A percentile compares a stretch with the other conserved stretches of the same genome.
Conservation (phyloP, 495 filamentous ascomycete genomes). For the Pseudevernia furfuracea region DNA sequence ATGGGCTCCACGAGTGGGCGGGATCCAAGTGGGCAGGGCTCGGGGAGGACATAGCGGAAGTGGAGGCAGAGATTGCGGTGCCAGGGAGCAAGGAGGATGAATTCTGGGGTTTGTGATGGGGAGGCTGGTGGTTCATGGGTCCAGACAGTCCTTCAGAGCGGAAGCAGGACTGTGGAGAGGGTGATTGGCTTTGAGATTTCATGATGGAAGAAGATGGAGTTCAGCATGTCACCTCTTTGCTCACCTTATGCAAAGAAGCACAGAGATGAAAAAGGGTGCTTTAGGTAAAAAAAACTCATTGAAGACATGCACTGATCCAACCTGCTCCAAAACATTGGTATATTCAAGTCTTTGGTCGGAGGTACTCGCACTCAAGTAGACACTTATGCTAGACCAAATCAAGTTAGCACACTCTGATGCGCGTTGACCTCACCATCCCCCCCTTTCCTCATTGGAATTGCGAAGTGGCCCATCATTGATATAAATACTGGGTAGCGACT, state of each 20-base stretch:
- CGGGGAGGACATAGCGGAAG: not conserved
- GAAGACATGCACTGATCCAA: no score
- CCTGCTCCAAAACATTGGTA: no score
- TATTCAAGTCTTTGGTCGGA: not conserved
- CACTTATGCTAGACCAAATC: not conserved
- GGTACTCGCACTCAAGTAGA: not conserved
- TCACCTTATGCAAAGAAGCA: not conserved
- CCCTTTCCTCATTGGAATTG: not conserved
- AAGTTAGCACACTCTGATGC: not conserved
- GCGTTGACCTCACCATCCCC: not conserved
- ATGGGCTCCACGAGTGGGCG: not conserved
- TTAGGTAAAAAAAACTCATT: not conserved
- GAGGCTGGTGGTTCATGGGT: not conserved
- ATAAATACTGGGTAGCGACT: not conserved
- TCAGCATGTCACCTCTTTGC: not conserved
- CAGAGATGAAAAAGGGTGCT: not conserved
- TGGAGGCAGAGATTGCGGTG: slow-evolving; percentile 1
- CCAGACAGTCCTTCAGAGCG: not conserved
- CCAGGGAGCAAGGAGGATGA: not conserved
- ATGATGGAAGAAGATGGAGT: not conserved
- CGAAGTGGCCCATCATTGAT: not conserved
- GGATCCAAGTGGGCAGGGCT: not conserved
- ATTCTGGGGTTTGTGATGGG: not conserved
- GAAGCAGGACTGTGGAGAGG: not conserved
- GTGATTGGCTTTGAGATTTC: not conserved